Evolutionary conservation across 345 rosid species (phyloP), one percentile per base, ranked within the genome.

Genomic region (Syzygium oleosum): DNA sequence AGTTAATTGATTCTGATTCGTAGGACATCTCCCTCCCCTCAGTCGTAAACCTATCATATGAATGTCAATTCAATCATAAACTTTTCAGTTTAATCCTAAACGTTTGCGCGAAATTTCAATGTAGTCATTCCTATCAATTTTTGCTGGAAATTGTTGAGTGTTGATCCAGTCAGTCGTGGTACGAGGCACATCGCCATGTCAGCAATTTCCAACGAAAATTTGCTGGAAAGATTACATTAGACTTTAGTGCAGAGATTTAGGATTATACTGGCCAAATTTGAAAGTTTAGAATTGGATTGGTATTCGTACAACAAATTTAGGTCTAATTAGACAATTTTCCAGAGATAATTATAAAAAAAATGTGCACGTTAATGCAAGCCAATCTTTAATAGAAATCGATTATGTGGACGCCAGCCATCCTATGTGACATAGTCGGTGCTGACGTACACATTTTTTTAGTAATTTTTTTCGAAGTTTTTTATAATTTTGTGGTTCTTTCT

Each of bases 61-160:
- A 34, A 61, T 61, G 27, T 61, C 14, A 25, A 61, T n/a, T n/a
- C 73, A n/a, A n/a, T 61, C 34, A 25, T 9, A 51, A 51, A 43
- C 7, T 43, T 43, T 43, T 43, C 7, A 43, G 46, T 61, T 61
- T 27, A 61, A 3, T 61, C 1, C 13, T n/a, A 27, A 61, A 61
- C 9, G 0, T 61, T 61, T n/a, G 7, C 12, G 14, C 6, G 12
- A 61, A 61, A 61, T 61, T 61, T 0, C 17, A 61, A 13, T 61
- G 2, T 3, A 0, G 0, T 13, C 17, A 5, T 61, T 14, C 0
- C 14, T 0, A 7, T 3, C 38, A n/a, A 61, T n/a, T 61, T 61
- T 61, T 15, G 2, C 0, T 6, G 0, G 15, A n/a, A n/a, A 61
- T 61, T 5, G 3, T 4, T 61, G n/a, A n/a, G 0, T 61, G 38